Conservation (phyloP, 2,329 filamentous ascomycete species). For the Onygenales sp. region DNA sequence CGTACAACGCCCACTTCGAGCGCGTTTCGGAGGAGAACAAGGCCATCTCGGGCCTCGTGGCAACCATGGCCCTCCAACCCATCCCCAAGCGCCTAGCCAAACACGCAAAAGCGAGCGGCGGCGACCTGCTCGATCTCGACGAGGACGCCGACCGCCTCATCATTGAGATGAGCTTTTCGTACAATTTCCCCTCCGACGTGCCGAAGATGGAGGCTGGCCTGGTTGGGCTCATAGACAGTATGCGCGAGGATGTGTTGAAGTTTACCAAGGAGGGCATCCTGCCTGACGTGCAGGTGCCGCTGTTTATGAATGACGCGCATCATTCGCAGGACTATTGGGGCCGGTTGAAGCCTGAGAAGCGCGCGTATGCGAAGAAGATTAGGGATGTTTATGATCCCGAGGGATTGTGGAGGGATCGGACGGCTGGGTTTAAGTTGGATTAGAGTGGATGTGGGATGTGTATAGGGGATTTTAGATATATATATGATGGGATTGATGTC, state of each 20-base stretch:
- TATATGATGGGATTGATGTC: neutral
- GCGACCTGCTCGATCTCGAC: conserved; percentile 34
- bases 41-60: conserved; percentile 19
- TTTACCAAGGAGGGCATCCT: conserved; percentile 26
- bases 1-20: conserved; percentile 25
- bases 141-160: conserved; percentile 34
- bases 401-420: conserved; percentile 1
- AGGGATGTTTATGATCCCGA: conserved; percentile 3
- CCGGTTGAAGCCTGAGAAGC: conserved; percentile 21
- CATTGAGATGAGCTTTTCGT: conserved; percentile 37
- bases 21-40: conserved; percentile 20
- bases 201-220: conserved; percentile 30
- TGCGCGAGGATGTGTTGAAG: conserved; percentile 24
- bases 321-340: conserved; percentile 37
- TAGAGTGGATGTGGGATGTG: neutral
- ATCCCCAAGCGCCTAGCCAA: conserved; percentile 24
- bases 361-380: conserved; percentile 18
- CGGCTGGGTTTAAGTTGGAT: neutral
- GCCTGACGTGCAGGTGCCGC: conserved; percentile 32
- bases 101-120: conserved; percentile 25
- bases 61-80: conserved; percentile 29
- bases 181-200: conserved; percentile 25
- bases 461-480: neutral
- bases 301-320: conserved; percentile 41
- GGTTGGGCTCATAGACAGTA: conserved; percentile 28